Evolutionary conservation across 2,329 filamentous ascomycete species (phyloP), one percentile per base, ranked within the genome.

Genomic region (Ophiostoma populinum): DNA sequence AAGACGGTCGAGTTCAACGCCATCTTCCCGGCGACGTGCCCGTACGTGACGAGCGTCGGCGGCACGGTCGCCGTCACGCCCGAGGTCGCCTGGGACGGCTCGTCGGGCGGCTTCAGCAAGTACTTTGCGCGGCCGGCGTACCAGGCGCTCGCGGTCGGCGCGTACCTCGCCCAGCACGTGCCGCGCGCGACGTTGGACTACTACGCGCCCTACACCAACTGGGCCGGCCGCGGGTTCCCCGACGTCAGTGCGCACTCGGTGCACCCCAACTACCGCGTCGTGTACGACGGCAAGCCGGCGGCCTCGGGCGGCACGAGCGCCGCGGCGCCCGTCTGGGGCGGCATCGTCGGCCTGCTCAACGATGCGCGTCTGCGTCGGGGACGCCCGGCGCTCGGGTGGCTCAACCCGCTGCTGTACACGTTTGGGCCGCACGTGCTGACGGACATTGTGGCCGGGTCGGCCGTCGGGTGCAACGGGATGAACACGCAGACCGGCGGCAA

Each of bases 271-370:
- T 49, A 54, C 42, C 49, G 52, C 36, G 48, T 54, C 7, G 48
- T 58, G 33, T 51, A 51, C 24, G 49, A 51, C 21, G 50, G 47
- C 7, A 31, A 36, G 2, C 36, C 49, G 4, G 37, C 47, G 3
- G 36, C 26, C 8, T 43, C 48, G 2, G 55, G 53, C 11, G 55
- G 55, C 15, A 58, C 55, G 1, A 63, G 59, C 37, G 74, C 75
- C 1, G 65, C 75, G 3, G 56, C 69, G 1, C 78, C 78, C 0
- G 57, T 72, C 1, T 65, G 76, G 33, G 73, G 75, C 0, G 64
- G 63, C 11, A 62, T 82, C 42, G 55, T 82, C 32, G 62, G 67
- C 1, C 60, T 79, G 24, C 51, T 82, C 34, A 81, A 81, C 47
- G 69, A 74, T 40, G 64, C 67, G 16, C 59, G 73, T 21, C 52